Base-by-base conservation (phyloP, 805 yeast species). In the Torulaspora microellipsoides region DNA sequence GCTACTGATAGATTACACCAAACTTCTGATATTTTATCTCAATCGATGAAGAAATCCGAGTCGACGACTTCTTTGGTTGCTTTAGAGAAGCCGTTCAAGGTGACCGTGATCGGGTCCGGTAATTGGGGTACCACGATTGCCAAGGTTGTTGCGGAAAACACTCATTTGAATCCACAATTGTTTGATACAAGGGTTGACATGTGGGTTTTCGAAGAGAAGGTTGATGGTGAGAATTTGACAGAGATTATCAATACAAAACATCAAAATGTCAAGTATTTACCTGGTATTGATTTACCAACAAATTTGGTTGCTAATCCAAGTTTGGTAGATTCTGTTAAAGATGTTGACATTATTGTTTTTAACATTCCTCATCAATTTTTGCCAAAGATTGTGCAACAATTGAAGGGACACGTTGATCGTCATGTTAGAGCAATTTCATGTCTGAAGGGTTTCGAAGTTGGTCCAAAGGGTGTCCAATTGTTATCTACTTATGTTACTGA, bases 61-160 rank as follows among this genome's bases (percentile, higher is more conserved):
- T 49, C 49, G 9, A 46, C 46, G 4, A 40, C 50, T n/a, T 51
- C 54, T n/a, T 31, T 43, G 11, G 38, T 47, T 11, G 45, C 50
- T 15, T 40, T 47, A 20, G 62, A 58, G 34, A 40, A 56, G 23
- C 77, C 75, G 15, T 80, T 71, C 68, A 77, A 72, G 58, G 75
- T 83, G 34, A 73, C 89, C 32, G 87, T 89, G 43, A 81, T 93
- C 52, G 99, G 99, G 33, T 89, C 97, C 27, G 99, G 98, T 64
- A 91, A 91, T 70, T 91, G 99, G 85, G 99, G 99, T 52, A 88
- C 96, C 31, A 91, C 98, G 14, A 89, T 93, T 43, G 97, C 98
- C 50, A 91, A 93, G 66, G 88, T 91, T 35, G 82, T 89, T 23
- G 89, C 97, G 31, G 98, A 93, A 68, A 90, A 89, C 66, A 73